Base-by-base conservation (phyloP, 371 early-diverging fungal species). In the Zychaea mexicana region DNA sequence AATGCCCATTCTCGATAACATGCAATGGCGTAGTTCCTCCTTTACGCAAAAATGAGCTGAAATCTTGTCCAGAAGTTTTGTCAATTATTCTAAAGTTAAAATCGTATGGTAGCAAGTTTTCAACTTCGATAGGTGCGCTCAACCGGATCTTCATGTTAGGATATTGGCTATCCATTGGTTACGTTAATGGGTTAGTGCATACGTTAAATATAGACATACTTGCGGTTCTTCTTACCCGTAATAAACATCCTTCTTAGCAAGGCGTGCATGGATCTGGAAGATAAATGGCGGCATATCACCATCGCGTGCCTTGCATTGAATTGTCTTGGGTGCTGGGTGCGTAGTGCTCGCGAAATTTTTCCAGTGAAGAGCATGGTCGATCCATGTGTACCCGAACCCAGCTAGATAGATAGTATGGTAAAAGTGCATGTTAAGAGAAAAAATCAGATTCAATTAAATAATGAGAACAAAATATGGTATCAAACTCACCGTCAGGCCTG, bases 61-160 rank as follows among this genome's bases (percentile, higher is more conserved):
- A 73, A 57, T 93, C 90, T 65, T 85, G 82, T 5, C 83, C 78
- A 3, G 79, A 71, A 1, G 85, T 85, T 66, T 90, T 90, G 75
- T 96, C 96, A 42, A 90, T 80, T 22, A 96, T 81, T 39, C 76
- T 72, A 68, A 92, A 94, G 36, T 88, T 86, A 68, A 96, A 78
- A 64, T 93, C 88, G 72, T 90, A 96, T 0, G 99, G 99, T 45
- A 99, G 76, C 39, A 97, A 74, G 68, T 99, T 99, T 78, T 99
- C 98, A 31, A 99, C 85, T 73, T 95, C 94, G 31, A 98, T 82
- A 12, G 99, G 98, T 13, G 97, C 90, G 36, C 92, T 86, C 38
- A 98, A 68, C 22, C 88, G 85, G 57, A 96, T 88, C 5, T 88
- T 82, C 90, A 97, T 89, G 56, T 78, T 86, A 21, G 97, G 97